Evolutionary conservation across 129 eudicot genomes (phyloP), one percentile per base, ranked within the genome.

Genomic region (Silybum marianum): DNA sequence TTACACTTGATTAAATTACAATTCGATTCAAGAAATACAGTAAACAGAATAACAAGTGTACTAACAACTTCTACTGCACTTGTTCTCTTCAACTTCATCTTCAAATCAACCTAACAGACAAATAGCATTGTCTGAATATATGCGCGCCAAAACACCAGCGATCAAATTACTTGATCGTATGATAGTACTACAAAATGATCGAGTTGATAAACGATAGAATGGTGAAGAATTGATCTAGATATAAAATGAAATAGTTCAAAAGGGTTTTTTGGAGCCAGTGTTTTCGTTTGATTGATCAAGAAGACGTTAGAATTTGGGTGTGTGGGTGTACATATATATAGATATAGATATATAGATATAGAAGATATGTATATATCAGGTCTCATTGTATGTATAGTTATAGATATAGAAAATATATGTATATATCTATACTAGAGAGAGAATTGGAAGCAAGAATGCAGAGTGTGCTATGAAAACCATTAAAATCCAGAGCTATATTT

Each of bases 51-150:
- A 63, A 42, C n/a, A 14, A 66, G 74, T 77, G 23, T 65, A 85
- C 95, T 75, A 7, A 90, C 95, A 92, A 90, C 92, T 90, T 90
- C 92, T 18, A 88, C 75, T 32, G 95, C 89, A 78, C 90, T 88
- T 85, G 82, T 84, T 14, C 88, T 84, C 82, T 88, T 90, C 60
- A 87, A 72, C 91, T 88, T 90, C 95, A 90, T 88, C 76, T 80
- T 81, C 42, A 71, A 70, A 82, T 78, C 87, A 84, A 74, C 83
- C 84, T 60, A 79, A 32, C 2, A 2, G 36, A 58, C 63, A 82
- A 82, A 72, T 62, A 89, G 39, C 90, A 86, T 86, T 78, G 48
- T 78, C 83, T 63, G 79, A 72, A 79, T 14, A 30, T 5, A 22
- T 28, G 6, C 67, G 77, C 8, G 34, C 13, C 44, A 63, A 26